A percentile compares a stretch with the other conserved stretches of the same genome.
phyloP scores from a whole-genome alignment of 1,284 basidiomycete species.

The Neonothopanus nambi region DNA sequence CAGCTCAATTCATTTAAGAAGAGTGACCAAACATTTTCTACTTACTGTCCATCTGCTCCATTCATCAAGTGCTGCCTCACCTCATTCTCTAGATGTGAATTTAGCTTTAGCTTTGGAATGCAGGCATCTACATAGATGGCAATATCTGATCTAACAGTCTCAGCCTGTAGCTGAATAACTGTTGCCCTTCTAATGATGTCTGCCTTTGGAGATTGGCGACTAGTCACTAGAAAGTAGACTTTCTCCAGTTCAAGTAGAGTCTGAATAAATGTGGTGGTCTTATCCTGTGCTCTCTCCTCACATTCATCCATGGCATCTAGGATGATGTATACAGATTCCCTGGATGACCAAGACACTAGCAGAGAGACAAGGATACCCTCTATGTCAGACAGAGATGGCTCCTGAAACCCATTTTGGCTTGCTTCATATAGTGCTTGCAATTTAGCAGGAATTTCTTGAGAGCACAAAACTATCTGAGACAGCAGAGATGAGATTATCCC shows the following conservation, averaged over 20 bases:
- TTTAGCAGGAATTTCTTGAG: background rate
- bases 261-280: background rate
- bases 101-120: too few species aligned
- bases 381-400: background rate
- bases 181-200: background rate
- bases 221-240: background rate
- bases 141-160: too few species aligned
- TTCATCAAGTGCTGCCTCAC: background rate
- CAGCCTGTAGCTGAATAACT: background rate
- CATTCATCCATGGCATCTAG: constrained; percentile 9
- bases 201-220: background rate
- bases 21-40: background rate
- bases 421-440: background rate
- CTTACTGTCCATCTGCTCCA: background rate
- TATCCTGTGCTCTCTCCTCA: background rate
- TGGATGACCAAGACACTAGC: background rate
- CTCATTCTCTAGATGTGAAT: background rate
- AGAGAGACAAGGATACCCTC: background rate
- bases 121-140: too few species aligned
- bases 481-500: constrained; percentile 11
- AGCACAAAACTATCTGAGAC: background rate
- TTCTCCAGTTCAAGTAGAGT: background rate
- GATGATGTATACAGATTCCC: background rate
- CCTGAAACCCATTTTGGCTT: background rate
- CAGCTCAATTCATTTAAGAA: background rate